phyloP scores from a whole-genome alignment of 495 filamentous ascomycete species.

The Lasiosphaeris hirsuta region DNA sequence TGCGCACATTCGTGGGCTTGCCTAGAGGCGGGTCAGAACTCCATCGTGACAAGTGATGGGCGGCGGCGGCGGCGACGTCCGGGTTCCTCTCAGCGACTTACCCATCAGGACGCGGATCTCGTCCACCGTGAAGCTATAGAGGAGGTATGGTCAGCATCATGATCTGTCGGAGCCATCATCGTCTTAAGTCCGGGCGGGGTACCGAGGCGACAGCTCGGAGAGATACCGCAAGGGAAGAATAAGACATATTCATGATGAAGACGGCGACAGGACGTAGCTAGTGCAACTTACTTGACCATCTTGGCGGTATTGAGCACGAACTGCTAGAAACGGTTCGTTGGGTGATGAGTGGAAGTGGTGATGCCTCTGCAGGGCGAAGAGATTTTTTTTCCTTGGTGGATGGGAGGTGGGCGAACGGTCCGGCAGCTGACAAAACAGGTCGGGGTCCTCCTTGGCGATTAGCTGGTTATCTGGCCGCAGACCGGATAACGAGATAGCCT shows the following conservation, averaged over 20 bases:
- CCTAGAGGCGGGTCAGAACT: constrained; percentile 43
- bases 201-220: constrained; percentile 10
- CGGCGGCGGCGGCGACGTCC: not conserved
- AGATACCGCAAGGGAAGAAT: not conserved
- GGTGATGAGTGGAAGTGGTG: constrained; percentile 18
- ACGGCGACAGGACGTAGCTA: too few species aligned
- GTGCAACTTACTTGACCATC: constrained; percentile 95
- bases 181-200: constrained; percentile 48
- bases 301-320: constrained; percentile 68
- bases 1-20: constrained; percentile 93
- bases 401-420: constrained; percentile 12
- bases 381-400: constrained; percentile 24
- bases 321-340: constrained; percentile 27
- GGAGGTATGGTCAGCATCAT: constrained; percentile 29
- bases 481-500: constrained; percentile 25
- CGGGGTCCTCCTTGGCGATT: constrained; percentile 22
- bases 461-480: constrained; percentile 29
- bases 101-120: constrained; percentile 93
- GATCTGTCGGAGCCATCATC: constrained; percentile 9
- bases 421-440: constrained; percentile 24
- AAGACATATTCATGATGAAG: too few species aligned
- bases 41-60: not conserved
- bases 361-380: constrained; percentile 25
- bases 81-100: constrained; percentile 18
- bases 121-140: constrained; percentile 92